Conservation (phyloP, 306 rosid species). For the Castanea sativa region DNA sequence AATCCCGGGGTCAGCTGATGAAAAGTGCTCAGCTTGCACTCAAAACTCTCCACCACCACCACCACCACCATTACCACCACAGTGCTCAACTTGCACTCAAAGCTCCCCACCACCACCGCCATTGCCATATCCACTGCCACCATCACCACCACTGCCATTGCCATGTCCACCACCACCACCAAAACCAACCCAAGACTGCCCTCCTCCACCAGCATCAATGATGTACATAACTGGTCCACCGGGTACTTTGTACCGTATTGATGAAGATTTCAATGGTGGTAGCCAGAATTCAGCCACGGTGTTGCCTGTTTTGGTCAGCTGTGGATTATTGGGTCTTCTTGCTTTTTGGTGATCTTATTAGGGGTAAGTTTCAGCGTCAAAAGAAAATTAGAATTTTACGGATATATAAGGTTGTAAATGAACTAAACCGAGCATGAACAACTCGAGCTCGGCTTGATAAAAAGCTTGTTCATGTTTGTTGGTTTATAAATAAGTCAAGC, state of each 20-base stretch:
- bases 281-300: neutral
- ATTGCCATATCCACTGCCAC: too few relatives aligned
- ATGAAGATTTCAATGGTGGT: conserved; percentile 17
- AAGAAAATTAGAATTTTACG: neutral
- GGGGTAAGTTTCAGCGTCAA: neutral
- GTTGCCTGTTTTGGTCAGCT: conserved; percentile 9
- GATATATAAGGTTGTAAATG: too few relatives aligned
- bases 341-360: conserved; percentile 12
- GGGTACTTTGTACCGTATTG: conserved; percentile 37
- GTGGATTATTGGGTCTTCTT: conserved; percentile 25
- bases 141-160: conserved; percentile 1
- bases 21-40: conserved; percentile 29
- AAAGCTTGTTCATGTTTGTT: too few relatives aligned
- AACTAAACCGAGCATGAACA: too few relatives aligned
- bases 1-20: conserved; percentile 17
- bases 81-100: conserved; percentile 13
- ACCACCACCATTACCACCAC: conserved; percentile 1
- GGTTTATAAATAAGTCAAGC: too few relatives aligned
- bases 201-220: conserved; percentile 14
- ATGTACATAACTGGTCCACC: conserved; percentile 48
- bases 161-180: neutral
- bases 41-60: conserved; percentile 14
- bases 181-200: conserved; percentile 12
- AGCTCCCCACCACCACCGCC: conserved; percentile 10
- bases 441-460: too few relatives aligned